Conservation (phyloP, 2,329 filamentous ascomycete genomes). For the Sporothrix curviconia region DNA sequence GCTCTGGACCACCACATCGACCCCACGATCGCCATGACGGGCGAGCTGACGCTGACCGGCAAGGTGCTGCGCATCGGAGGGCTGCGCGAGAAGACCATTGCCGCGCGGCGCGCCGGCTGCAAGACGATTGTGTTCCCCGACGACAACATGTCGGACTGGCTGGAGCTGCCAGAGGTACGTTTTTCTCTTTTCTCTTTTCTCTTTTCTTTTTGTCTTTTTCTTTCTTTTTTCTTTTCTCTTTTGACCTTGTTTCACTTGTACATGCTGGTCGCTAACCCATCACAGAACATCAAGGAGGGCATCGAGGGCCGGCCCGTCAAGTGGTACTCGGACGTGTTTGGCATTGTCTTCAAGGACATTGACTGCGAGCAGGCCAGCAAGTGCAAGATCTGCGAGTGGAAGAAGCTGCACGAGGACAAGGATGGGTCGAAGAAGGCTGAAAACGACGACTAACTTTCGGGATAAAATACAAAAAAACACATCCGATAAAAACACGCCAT, state of each 20-base stretch:
- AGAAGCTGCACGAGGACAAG: conserved; percentile 39
- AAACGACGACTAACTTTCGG: conserved; percentile 25
- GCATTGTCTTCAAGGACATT: conserved; percentile 78
- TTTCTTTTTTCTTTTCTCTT: background rate
- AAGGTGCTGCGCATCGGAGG: conserved; percentile 95
- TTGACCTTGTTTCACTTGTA: background rate
- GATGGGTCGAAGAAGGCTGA: conserved; percentile 47
- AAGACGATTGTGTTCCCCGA: conserved; percentile 90
- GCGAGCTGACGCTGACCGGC: conserved; percentile 91
- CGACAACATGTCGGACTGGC: conserved; percentile 95
- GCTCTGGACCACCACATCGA: conserved; percentile 72
- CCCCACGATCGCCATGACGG: conserved; percentile 93
- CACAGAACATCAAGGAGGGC: conserved; percentile 93
- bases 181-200: conserved; percentile 19
- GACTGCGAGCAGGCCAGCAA: conserved; percentile 67
- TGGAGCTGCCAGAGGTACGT: conserved; percentile 90
- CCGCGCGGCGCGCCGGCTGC: conserved; percentile 83
- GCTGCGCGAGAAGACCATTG: conserved; percentile 92
- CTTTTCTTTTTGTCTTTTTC: background rate
- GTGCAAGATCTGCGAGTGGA: conserved; percentile 58
- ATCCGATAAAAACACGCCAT: no score
- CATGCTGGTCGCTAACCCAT: background rate
- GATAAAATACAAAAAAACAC: no score
- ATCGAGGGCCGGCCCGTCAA: conserved; percentile 84
- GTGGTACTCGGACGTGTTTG: conserved; percentile 93